Base-by-base conservation (phyloP, 345 rosid genomes). In the Hibiscus mutabilis region DNA sequence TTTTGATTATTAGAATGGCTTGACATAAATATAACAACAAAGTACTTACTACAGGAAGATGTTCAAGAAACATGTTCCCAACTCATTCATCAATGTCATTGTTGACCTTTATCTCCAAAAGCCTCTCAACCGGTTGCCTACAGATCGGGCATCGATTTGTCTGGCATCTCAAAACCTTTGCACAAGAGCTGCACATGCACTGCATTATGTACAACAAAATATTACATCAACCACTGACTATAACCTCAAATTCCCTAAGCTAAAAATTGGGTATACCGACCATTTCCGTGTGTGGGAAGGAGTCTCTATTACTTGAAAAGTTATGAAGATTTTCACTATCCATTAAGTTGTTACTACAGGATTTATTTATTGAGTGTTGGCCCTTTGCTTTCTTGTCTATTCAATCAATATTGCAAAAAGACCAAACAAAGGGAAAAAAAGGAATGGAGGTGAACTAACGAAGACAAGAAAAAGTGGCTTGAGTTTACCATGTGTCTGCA, bases 1-100 rank as follows among this genome's bases (percentile, higher is more conserved):
- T 74, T 68, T 10, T 73, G 53, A 53, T 80, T 78, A 76, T 80
- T 75, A 1, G 47, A 71, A 76, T n/a, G 12, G 49, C 58, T 31
- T 65, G 64, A 42, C 53, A 74, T 57, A 49, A 3, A 33, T 6
- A 25, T 4, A 13, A 53, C 29, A 27, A 27, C 29, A 18, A 70
- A 3, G 31, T 73, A 7, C 40, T 35, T 40, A 47, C 16, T 27
- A 65, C 55, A 29, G 53, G 68, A 46, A 63, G 14, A 63, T 11
- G 51, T 46, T 46, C 2, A 44, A 21, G 68, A 56, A 46, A 46
- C 51, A 46, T 46, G 51, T 46, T 13, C 51, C 16, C 51, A 46
- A 15, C 53, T 49, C 53, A 49, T 4, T 49, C 53, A 49, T 49
- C 53, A 49, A 4, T 49, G 18, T 14, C 53, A 15, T 15, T 49